Evolutionary conservation across 2,329 filamentous ascomycete species (phyloP).

Genomic region (Pestalotiopsis sp.): DNA sequence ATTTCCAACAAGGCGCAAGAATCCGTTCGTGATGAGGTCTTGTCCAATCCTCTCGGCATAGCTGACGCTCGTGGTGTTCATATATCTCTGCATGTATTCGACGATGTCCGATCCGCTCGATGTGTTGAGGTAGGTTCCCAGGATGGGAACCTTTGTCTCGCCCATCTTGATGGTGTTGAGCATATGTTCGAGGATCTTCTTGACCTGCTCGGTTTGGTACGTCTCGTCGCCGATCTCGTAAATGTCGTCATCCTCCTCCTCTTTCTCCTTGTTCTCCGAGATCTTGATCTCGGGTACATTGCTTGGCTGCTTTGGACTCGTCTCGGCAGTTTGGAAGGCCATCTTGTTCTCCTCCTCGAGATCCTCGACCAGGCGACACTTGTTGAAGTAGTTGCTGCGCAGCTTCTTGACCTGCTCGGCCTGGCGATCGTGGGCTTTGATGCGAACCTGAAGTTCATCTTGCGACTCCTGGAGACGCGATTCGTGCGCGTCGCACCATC

Average conservation of each 20-base stretch:
- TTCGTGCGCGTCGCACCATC: constrained; percentile 96
- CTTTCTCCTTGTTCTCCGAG: constrained; percentile 65
- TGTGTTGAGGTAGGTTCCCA: constrained; percentile 93
- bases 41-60: constrained; percentile 95
- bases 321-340: constrained; percentile 86
- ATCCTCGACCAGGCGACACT: constrained; percentile 94
- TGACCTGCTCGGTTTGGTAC: constrained; percentile 84
- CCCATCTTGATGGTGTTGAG: constrained; percentile 83
- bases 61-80: constrained; percentile 81
- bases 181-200: constrained; percentile 87
- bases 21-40: constrained; percentile 83
- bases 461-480: constrained; percentile 89
- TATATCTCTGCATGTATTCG: constrained; percentile 88
- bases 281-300: constrained; percentile 87
- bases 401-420: constrained; percentile 90
- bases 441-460: constrained; percentile 86
- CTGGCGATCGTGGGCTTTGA: constrained; percentile 93
- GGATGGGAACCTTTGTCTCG: constrained; percentile 92
- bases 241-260: constrained; percentile 74
- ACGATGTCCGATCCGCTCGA: constrained; percentile 91
- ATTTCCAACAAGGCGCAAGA: constrained; percentile 88
- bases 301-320: constrained; percentile 59
- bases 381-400: constrained; percentile 97
- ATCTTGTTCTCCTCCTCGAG: constrained; percentile 98
- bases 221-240: constrained; percentile 90